Conservation (phyloP, 2,329 filamentous ascomycete species). For the Zymoseptoria tritici region DNA sequence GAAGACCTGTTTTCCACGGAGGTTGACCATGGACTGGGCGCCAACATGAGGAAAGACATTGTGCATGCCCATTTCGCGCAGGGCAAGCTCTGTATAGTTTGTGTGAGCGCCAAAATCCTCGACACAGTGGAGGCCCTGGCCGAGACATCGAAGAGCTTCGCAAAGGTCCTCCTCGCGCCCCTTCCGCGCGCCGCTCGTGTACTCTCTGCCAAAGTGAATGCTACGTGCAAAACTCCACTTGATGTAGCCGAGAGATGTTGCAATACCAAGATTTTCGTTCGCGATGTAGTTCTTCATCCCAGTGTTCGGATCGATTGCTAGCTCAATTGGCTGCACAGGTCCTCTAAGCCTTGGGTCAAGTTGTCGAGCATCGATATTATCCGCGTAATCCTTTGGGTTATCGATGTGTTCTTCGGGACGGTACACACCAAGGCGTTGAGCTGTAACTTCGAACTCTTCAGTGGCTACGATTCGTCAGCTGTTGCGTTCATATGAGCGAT, state of each 20-base stretch:
- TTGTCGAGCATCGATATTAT: slow-evolving; percentile 74
- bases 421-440: slow-evolving; percentile 71
- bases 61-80: slow-evolving; percentile 44
- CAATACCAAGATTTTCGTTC: slow-evolving; percentile 80
- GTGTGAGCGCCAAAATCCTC: slow-evolving; percentile 52
- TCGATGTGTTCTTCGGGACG: slow-evolving; percentile 79
- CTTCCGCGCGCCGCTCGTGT: slow-evolving; percentile 37
- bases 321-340: slow-evolving; percentile 44
- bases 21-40: slow-evolving; percentile 37
- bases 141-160: slow-evolving; percentile 44
- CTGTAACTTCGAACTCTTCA: slow-evolving; percentile 77
- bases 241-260: slow-evolving; percentile 70
- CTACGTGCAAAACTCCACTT: slow-evolving; percentile 38
- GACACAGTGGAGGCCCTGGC: slow-evolving; percentile 46
- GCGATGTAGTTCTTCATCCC: slow-evolving; percentile 99
- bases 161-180: slow-evolving; percentile 41
- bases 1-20: slow-evolving; percentile 42
- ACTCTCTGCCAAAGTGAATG: slow-evolving; percentile 43
- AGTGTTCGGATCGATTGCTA: slow-evolving; percentile 46
- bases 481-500: too few species aligned
- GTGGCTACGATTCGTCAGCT: slow-evolving; percentile 44
- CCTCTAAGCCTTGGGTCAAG: slow-evolving; percentile 77
- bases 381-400: slow-evolving; percentile 74
- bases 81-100: slow-evolving; percentile 48
- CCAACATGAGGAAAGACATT: slow-evolving; percentile 49